These are phyloP conservation scores for Zanthoxylum bungeanum DNA, from an alignment of 345 rosid species.

Conservation along the genomic window DNA sequence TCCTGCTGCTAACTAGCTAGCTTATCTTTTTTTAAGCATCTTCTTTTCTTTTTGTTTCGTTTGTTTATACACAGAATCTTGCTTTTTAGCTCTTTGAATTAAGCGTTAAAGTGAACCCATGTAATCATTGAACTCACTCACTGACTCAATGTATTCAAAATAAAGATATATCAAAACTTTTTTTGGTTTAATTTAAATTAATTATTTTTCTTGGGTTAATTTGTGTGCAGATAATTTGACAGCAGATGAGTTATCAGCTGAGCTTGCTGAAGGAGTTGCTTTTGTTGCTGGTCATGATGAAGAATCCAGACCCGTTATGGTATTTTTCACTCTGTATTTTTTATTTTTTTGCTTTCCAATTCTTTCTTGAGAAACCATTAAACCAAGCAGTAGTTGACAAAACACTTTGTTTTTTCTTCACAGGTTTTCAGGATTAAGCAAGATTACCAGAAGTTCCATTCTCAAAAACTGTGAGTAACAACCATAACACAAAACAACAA, in stretches of 20 bases:
- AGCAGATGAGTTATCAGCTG: constrained; percentile 92
- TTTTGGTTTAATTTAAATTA: not conserved
- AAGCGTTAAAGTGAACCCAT: constrained; percentile 32
- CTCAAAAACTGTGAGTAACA: constrained; percentile 72
- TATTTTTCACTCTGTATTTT: constrained; percentile 17
- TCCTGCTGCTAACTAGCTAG: not conserved
- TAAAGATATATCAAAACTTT: constrained; percentile 7
- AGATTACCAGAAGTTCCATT: constrained; percentile 78
- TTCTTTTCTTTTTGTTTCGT: constrained; percentile 25
- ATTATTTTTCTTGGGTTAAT: not conserved
- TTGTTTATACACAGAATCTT: constrained; percentile 21
- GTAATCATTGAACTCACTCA: constrained; percentile 31
- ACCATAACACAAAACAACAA: not conserved
- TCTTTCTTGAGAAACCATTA: not conserved
- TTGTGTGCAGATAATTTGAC: constrained; percentile 53
- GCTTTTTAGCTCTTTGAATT: constrained; percentile 33
- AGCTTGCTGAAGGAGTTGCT: constrained; percentile 78
- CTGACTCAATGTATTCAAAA: constrained; percentile 11
- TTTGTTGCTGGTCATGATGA: constrained; percentile 88
- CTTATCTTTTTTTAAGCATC: constrained; percentile 14
- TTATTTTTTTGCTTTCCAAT: not conserved
- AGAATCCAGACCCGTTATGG: constrained; percentile 79
- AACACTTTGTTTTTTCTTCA: not conserved
- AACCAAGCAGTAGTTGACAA: not conserved
- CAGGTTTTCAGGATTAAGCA: constrained; percentile 90